Evolutionary conservation across 202 grass and related monocot species (phyloP).

Genomic region (Schoenoplectus triqueter): DNA sequence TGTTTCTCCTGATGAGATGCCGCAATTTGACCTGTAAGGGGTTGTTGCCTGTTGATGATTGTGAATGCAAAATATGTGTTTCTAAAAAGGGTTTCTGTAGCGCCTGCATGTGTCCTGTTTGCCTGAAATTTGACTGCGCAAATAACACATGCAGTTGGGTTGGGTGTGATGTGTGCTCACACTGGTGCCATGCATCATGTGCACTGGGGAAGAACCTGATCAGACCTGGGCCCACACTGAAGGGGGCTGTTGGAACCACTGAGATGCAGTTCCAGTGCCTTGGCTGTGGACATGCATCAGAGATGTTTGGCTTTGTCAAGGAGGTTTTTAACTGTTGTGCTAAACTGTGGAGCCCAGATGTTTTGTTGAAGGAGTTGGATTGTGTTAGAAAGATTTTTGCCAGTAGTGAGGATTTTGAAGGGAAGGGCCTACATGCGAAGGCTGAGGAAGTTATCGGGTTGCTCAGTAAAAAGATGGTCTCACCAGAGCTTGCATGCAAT

Average conservation of each 20-base stretch:
- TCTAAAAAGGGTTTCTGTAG: conserved; percentile 90
- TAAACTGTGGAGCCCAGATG: conserved; percentile 69
- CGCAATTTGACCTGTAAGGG: conserved; percentile 83
- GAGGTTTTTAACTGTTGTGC: conserved; percentile 89
- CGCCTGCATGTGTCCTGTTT: conserved; percentile 84
- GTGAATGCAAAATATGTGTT: conserved; percentile 88
- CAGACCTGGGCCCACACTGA: conserved; percentile 74
- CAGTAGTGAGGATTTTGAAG: conserved; percentile 94
- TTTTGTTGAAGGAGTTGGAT: conserved; percentile 78
- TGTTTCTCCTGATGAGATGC: conserved; percentile 78
- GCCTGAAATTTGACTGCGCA: conserved; percentile 90
- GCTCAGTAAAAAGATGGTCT: conserved; percentile 67
- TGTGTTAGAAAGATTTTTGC: conserved; percentile 91
- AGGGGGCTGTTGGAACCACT: conserved; percentile 69
- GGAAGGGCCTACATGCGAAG: conserved; percentile 85
- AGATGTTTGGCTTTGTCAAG: conserved; percentile 99
- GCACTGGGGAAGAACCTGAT: conserved; percentile 83
- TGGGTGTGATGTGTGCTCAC: conserved; percentile 87
- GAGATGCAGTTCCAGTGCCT: conserved; percentile 99
- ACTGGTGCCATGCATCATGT: conserved; percentile 95
- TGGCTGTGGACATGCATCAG: conserved; percentile 85
- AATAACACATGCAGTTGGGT: conserved; percentile 99
- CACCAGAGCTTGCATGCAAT: conserved; percentile 62
- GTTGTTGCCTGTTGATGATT: conserved; percentile 77
- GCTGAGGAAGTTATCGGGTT: conserved; percentile 72